Base-by-base conservation (phyloP, 345 rosid species). In the Acer saccharum region DNA sequence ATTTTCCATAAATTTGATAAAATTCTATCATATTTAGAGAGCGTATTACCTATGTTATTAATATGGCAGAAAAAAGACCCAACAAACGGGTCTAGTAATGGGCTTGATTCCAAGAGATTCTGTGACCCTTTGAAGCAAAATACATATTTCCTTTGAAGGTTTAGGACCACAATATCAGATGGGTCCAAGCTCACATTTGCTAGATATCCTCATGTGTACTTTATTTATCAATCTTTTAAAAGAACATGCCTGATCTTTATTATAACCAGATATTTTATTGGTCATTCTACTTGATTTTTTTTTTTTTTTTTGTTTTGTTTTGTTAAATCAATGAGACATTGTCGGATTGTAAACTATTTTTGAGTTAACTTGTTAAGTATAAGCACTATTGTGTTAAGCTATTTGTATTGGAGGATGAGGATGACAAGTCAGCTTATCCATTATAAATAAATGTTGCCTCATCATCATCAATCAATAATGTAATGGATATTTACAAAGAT, bases 361-460 rank as follows among this genome's bases (percentile, higher is more conserved):
- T 4, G 39, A 35, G 39, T 4, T n/a, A n/a, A n/a, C n/a, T n/a
- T n/a, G n/a, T n/a, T 35, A 35, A 35, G 39, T 35, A 35, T 32
- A 32, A 32, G 39, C 39, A 32, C 39, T 4, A 4, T 32, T 32
- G 39, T 35, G 39, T 35, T 35, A 35, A 35, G 39, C 39, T 35
- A 35, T 35, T 35, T 35, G 39, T 10, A 62, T 6, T 25, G 70
- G 63, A 46, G 71, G 78, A 32, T 54, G 72, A 66, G 54, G 52
- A 75, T 66, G 39, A 54, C 77, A 75, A 46, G 63, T 75, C 62
- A 52, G 14, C 35, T 75, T 75, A 65, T 64, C 46, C 62, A 74
- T 64, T 63, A 10, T 18, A 20, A 44, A 68, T 17, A 41, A 1
- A 57, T 65, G n/a, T 32, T 35, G 65, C 27, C 63, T 65, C 71